Evolutionary conservation across 2,329 filamentous ascomycete species (phyloP).

Genomic region (Alternaria rosae): DNA sequence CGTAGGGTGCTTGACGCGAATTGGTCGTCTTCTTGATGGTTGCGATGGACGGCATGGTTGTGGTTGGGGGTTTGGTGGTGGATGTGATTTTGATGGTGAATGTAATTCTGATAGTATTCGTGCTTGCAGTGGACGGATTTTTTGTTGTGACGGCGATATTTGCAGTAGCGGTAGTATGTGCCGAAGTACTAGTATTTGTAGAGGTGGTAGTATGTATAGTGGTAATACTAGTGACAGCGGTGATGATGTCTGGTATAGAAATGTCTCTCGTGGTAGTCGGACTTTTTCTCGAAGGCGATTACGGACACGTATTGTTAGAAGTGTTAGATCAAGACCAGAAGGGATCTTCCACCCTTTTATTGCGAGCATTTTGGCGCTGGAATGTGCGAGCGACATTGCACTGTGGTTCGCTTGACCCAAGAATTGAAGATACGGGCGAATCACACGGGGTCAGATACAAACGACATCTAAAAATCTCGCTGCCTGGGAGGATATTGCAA

Average conservation of each 20-base stretch:
- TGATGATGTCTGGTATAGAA: background rate
- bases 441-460: background rate
- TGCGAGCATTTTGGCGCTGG: background rate
- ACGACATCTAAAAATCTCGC: background rate
- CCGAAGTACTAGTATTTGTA: background rate
- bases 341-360: too few species aligned
- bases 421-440: background rate
- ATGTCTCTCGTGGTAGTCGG: background rate
- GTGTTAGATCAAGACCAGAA: too few species aligned
- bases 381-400: background rate
- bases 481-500: background rate
- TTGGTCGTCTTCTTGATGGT: too few species aligned
- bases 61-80: background rate
- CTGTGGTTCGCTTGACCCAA: background rate
- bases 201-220: background rate
- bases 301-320: background rate
- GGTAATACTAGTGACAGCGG: background rate
- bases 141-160: background rate
- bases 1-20: background rate
- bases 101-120: background rate
- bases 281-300: background rate
- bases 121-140: background rate
- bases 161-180: background rate
- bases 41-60: background rate
- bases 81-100: background rate